Percentiles rank a stretch among this genome's conserved stretches.
Evolutionary conservation across 441 rosid genomes (phyloP).

Genomic region (Pelargonium cotyledonis): DNA sequence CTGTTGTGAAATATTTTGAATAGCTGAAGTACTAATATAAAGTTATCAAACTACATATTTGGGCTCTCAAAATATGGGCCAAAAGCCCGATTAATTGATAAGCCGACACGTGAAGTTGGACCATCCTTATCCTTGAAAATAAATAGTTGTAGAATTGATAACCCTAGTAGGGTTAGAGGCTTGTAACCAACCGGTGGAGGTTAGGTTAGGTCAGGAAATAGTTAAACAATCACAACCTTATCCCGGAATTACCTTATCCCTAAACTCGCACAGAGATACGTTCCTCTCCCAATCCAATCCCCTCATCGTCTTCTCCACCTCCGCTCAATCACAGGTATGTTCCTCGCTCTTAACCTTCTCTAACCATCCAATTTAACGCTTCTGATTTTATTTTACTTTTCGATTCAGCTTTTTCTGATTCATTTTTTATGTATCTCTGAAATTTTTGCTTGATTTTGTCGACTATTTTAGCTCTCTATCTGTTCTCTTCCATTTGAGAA

Average conservation of each 20-base stretch:
- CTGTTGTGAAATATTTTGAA: too few relatives aligned
- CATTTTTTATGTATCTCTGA: background rate
- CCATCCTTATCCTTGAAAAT: background rate
- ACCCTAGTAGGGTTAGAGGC: slow-evolving; percentile 4
- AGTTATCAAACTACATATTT: background rate
- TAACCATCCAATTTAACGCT: too few relatives aligned
- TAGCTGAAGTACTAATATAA: too few relatives aligned
- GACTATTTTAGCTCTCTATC: background rate
- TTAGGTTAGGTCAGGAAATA: background rate
- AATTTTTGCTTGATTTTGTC: background rate
- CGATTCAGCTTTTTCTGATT: background rate
- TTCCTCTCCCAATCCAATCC: slow-evolving; percentile 3
- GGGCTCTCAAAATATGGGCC: background rate
- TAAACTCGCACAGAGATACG: background rate
- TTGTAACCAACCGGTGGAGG: background rate
- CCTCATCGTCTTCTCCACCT: slow-evolving; percentile 2
- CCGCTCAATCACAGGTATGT: background rate
- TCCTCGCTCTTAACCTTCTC: too few relatives aligned
- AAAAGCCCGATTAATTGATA: background rate
- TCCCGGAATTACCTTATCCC: slow-evolving; percentile 9
- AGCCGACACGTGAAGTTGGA: background rate
- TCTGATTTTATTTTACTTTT: too few relatives aligned
- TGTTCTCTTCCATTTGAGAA: background rate
- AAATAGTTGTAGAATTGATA: background rate
- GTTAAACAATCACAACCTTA: slow-evolving; percentile 3